Evolutionary conservation across 2,329 filamentous ascomycete species (phyloP).

Genomic region (Drechslerella dactyloides): DNA sequence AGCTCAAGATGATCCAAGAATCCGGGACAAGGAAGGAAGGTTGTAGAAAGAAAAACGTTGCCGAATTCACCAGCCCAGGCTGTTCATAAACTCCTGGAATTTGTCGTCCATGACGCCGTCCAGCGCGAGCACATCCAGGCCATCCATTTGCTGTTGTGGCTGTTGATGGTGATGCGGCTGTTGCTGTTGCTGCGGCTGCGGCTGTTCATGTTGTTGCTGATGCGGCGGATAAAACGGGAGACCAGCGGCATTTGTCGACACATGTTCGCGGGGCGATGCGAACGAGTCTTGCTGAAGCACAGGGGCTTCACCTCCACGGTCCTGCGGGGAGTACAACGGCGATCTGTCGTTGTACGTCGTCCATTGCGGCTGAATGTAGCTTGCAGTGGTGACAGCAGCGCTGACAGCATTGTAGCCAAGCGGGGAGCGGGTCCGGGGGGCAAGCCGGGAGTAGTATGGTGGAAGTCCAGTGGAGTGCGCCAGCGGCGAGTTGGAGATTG

Average conservation of each 20-base stretch:
- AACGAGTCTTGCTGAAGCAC: slow-evolving; percentile 4
- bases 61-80: slow-evolving; percentile 9
- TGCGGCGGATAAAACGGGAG: neutral
- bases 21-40: neutral
- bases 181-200: neutral
- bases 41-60: neutral
- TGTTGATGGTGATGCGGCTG: neutral
- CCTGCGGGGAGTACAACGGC: slow-evolving; percentile 24
- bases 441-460: slow-evolving; percentile 19
- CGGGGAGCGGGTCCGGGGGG: slow-evolving; percentile 38
- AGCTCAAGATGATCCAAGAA: neutral
- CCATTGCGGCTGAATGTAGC: slow-evolving; percentile 21
- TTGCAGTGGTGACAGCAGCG: neutral
- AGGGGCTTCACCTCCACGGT: slow-evolving; percentile 18
- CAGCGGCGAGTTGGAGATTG: slow-evolving; percentile 9
- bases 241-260: neutral
- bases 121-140: slow-evolving; percentile 24
- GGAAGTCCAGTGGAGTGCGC: slow-evolving; percentile 32
- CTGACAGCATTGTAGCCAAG: slow-evolving; percentile 22
- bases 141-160: slow-evolving; percentile 9
- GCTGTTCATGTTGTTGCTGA: neutral
- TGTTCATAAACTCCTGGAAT: slow-evolving; percentile 32
- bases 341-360: slow-evolving; percentile 17
- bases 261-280: slow-evolving; percentile 29
- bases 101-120: slow-evolving; percentile 24